Evolutionary conservation across 2,329 filamentous ascomycete species (phyloP).

Genomic region (Arachnomyces sp.): DNA sequence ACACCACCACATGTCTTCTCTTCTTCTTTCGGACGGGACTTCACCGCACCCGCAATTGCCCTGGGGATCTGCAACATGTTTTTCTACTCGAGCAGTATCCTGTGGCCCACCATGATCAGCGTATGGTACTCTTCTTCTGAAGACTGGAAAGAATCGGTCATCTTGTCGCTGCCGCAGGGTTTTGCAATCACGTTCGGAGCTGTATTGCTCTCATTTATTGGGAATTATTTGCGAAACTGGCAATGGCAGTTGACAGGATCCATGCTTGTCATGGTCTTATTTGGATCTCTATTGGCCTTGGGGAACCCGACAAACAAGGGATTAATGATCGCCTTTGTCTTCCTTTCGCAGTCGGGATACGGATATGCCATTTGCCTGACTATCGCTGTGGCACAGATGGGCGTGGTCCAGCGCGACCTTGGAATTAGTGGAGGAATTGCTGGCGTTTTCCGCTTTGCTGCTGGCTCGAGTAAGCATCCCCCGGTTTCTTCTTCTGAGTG

Average conservation of each 20-base stretch:
- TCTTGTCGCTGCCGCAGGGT: conserved; percentile 39
- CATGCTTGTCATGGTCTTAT: conserved; percentile 42
- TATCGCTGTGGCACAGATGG: conserved; percentile 44
- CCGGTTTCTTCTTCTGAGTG: background rate
- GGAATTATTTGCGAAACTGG: conserved; percentile 39
- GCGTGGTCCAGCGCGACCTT: conserved; percentile 43
- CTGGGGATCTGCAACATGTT: conserved; percentile 46
- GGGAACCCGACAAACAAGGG: conserved; percentile 38
- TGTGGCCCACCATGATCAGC: conserved; percentile 44
- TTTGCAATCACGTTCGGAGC: conserved; percentile 41
- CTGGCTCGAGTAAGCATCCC: conserved; percentile 24
- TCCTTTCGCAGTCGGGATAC: conserved; percentile 39
- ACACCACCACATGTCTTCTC: conserved; percentile 42
- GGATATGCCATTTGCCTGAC: conserved; percentile 43
- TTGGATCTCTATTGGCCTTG: conserved; percentile 39
- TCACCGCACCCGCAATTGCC: conserved; percentile 41
- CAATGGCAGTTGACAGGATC: conserved; percentile 41
- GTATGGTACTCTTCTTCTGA: conserved; percentile 39
- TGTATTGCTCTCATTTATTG: conserved; percentile 34
- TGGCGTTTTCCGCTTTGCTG: conserved; percentile 38
- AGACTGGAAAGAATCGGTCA: conserved; percentile 28
- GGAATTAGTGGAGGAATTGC: conserved; percentile 39
- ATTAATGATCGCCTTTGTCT: conserved; percentile 42
- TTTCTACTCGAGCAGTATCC: conserved; percentile 42
- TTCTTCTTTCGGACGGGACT: conserved; percentile 37